Base-by-base conservation (phyloP, 2,329 filamentous ascomycete species). In the Trichoderma harzianum region DNA sequence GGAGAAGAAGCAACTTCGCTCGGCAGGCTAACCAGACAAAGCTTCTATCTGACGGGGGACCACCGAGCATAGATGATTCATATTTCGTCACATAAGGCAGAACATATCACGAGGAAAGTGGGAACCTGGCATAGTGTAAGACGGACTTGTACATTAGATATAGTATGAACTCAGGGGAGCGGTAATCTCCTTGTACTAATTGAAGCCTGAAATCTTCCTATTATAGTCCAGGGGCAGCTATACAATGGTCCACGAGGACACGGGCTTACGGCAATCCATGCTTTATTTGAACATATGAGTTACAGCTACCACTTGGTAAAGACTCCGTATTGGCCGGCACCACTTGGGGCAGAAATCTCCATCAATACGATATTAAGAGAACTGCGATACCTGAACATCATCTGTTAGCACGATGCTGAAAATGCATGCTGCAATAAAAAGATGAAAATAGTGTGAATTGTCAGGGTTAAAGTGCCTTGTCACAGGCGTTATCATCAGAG, bases 401-500 rank as follows among this genome's bases (percentile, higher is more conserved):
- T 70, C 60, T 26, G 62, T 71, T 60, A 71, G 69, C 69, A 60
- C 24, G 34, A 57, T 66, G 53, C 62, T 24, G 6, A 53, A 16
- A 53, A 58, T 30, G 26, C 34, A 47, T 58, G 34, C 21, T 64
- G 43, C 61, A 47, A 24, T 30, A n/a, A 32, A 58, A 26, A 26
- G 65, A 34, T 39, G 39, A 53, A 5, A 6, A 30, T 14, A 12
- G 16, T 21, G 39, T 39, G 60, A n/a, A 57, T 55, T 72, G 36
- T 73, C 72, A 73, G 72, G 72, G 70, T 74, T 39, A 76, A 77
- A 73, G 76, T 82, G 82, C 82, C 82, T 81, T 83, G 82, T 84
- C 82, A 84, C 78, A 83, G 82, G 82, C 82, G 63, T 74, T 83
- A 78, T 84, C 82, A 81, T 83, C 82, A 84, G 79, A 78, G 82